These are phyloP conservation scores for Vitis hybrid DNA, from an alignment of 177 flowering plant genomes.

Conservation along the genomic window DNA sequence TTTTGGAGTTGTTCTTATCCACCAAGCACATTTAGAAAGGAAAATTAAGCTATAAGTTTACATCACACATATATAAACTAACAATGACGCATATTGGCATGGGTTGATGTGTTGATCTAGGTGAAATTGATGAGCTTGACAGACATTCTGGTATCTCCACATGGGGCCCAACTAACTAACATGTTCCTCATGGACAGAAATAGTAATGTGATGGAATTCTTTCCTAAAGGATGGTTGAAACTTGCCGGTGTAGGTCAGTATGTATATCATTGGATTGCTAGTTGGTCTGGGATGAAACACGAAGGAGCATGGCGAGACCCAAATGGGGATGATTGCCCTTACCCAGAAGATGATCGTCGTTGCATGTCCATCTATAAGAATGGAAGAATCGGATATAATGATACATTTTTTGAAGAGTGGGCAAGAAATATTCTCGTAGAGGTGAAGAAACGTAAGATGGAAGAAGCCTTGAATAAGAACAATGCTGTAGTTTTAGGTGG, in stretches of 20 bases:
- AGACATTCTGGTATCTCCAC: conserved; percentile 69
- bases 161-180: conserved; percentile 80
- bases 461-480: conserved; percentile 14
- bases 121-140: conserved; percentile 75
- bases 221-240: conserved; percentile 80
- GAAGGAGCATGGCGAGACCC: conserved; percentile 83
- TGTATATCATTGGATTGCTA: conserved; percentile 71
- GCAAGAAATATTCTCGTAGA: conserved; percentile 42
- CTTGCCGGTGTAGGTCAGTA: conserved; percentile 80
- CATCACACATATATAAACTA: not conserved
- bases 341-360: conserved; percentile 44
- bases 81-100: not conserved
- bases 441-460: conserved; percentile 34
- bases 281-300: conserved; percentile 81
- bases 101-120: conserved; percentile 21
- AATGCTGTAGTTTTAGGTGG: not conserved
- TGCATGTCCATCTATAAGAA: conserved; percentile 62
- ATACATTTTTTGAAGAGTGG: conserved; percentile 61
- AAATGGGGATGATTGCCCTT: conserved; percentile 48
- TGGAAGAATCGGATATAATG: conserved; percentile 59
- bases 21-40: too few species aligned
- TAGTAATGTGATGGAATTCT: conserved; percentile 89
- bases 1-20: too few species aligned
- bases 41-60: not conserved
- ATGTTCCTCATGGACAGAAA: conserved; percentile 78